Percentiles rank a stretch among this genome's conserved stretches.
phyloP scores from a whole-genome alignment of 1,284 basidiomycete genomes.

The Gymnopus androsaceus region DNA sequence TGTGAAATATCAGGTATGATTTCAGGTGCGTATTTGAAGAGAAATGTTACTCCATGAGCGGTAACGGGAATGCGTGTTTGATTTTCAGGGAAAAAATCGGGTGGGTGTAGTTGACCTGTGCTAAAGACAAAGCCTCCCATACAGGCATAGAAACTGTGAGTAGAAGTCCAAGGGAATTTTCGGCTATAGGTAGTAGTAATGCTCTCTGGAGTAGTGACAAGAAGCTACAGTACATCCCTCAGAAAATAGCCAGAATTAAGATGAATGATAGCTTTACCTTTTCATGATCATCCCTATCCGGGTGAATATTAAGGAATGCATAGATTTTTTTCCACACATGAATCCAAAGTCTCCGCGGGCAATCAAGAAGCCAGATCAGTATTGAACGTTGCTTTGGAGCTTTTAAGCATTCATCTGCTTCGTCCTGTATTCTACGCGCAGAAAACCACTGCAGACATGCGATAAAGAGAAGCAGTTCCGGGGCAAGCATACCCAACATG shows the following conservation, averaged over 20 bases:
- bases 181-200: not conserved
- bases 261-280: too few relatives aligned
- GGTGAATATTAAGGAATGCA: too few relatives aligned
- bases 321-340: too few relatives aligned
- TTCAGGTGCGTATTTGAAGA: slow-evolving; percentile 18
- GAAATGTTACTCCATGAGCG: slow-evolving; percentile 14
- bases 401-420: not conserved
- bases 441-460: not conserved
- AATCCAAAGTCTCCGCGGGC: too few relatives aligned
- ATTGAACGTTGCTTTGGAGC: not conserved
- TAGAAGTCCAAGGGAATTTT: slow-evolving; percentile 12
- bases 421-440: not conserved
- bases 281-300: too few relatives aligned
- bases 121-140: slow-evolving; percentile 26
- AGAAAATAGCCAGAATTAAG: too few relatives aligned
- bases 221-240: too few relatives aligned
- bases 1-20: slow-evolving; percentile 18
- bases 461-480: slow-evolving; percentile 4
- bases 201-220: too few relatives aligned
- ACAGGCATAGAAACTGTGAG: slow-evolving; percentile 23
- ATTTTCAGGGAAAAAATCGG: slow-evolving; percentile 10
- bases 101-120: not conserved
- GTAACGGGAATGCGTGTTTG: slow-evolving; percentile 11
- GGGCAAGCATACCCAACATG: slow-evolving; percentile 8
- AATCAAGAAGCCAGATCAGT: not conserved